Conservation (phyloP, 1,284 basidiomycete species). For the Cutaneotrichosporon mucoides region DNA sequence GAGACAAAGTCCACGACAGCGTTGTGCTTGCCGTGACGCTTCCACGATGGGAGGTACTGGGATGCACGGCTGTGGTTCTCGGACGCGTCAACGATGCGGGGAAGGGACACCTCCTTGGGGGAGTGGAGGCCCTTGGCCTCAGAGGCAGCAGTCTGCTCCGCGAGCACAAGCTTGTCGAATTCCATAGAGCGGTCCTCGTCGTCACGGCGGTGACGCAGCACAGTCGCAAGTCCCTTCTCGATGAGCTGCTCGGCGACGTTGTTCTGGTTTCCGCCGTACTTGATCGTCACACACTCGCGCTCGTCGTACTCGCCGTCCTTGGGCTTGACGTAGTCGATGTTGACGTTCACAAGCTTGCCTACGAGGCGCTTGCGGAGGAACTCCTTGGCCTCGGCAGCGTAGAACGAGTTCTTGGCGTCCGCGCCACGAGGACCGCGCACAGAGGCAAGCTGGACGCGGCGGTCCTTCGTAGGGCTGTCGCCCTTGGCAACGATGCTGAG, state of each 20-base stretch:
- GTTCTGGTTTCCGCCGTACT: slow-evolving; percentile 71
- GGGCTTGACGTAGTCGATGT: slow-evolving; percentile 85
- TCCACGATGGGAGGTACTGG: slow-evolving; percentile 86
- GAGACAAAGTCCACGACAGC: slow-evolving; percentile 92
- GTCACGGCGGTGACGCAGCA: slow-evolving; percentile 85
- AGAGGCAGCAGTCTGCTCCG: slow-evolving; percentile 76
- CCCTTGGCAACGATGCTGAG: slow-evolving; percentile 75
- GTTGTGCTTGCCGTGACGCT: slow-evolving; percentile 74
- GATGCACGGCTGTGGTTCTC: slow-evolving; percentile 74
- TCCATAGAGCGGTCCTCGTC: slow-evolving; percentile 93
- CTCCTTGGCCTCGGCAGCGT: slow-evolving; percentile 84
- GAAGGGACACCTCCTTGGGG: slow-evolving; percentile 69
- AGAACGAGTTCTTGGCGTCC: slow-evolving; percentile 82
- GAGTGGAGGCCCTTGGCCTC: slow-evolving; percentile 88
- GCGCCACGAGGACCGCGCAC: slow-evolving; percentile 78
- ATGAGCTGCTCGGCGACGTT: slow-evolving; percentile 90
- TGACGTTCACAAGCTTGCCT: slow-evolving; percentile 78
- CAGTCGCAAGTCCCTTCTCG: slow-evolving; percentile 85
- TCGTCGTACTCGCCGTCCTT: slow-evolving; percentile 89
- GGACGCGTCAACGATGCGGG: slow-evolving; percentile 79
- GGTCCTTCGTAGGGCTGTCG: slow-evolving; percentile 61
- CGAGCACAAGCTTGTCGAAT: slow-evolving; percentile 90
- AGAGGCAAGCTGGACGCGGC: slow-evolving; percentile 81
- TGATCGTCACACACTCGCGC: slow-evolving; percentile 82
- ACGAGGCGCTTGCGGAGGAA: slow-evolving; percentile 86